These are phyloP conservation scores for Cyberlindnera americana DNA, from an alignment of 805 yeast species.

Conservation along the genomic window DNA sequence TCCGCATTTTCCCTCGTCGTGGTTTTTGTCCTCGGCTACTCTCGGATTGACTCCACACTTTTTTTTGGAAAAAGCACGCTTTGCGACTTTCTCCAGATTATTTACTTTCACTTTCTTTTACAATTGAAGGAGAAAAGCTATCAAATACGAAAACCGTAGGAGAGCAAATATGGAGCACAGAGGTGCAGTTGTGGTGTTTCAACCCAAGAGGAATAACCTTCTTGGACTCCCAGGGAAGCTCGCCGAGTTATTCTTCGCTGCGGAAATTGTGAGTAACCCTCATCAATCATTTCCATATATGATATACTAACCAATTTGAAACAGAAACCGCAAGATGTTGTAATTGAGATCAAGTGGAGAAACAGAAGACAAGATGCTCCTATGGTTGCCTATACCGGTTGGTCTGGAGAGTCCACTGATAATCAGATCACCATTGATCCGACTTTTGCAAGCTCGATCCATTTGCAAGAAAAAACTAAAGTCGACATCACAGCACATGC, in stretches of 20 bases:
- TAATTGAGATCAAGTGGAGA: slow-evolving; percentile 43
- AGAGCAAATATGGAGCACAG: slow-evolving; percentile 14
- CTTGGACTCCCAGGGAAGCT: slow-evolving; percentile 8
- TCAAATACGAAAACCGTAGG: too few relatives aligned
- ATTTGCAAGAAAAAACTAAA: slow-evolving; percentile 40
- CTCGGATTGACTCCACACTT: slow-evolving; percentile 1
- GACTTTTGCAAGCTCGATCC: slow-evolving; percentile 50
- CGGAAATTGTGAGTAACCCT: slow-evolving; percentile 42
- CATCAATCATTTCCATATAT: not conserved
- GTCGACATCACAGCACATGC: slow-evolving; percentile 45
- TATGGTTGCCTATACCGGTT: slow-evolving; percentile 48
- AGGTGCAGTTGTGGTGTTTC: slow-evolving; percentile 2
- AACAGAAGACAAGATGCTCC: slow-evolving; percentile 23
- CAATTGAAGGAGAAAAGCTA: too few relatives aligned
- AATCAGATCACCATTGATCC: slow-evolving; percentile 61
- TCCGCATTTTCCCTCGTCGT: too few relatives aligned
- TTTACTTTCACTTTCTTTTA: too few relatives aligned
- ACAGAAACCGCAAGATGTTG: slow-evolving; percentile 48
- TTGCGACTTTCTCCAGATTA: too few relatives aligned
- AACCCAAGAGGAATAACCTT: slow-evolving; percentile 8
- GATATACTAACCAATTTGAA: not conserved
- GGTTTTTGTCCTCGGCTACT: slow-evolving; percentile 2
- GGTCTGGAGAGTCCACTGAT: slow-evolving; percentile 53
- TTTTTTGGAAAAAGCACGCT: not conserved
- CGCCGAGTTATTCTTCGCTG: slow-evolving; percentile 36